These are phyloP conservation scores for Chrysoporthe austroafricana DNA, from an alignment of 2,329 filamentous ascomycete species.

Conservation along the genomic window DNA sequence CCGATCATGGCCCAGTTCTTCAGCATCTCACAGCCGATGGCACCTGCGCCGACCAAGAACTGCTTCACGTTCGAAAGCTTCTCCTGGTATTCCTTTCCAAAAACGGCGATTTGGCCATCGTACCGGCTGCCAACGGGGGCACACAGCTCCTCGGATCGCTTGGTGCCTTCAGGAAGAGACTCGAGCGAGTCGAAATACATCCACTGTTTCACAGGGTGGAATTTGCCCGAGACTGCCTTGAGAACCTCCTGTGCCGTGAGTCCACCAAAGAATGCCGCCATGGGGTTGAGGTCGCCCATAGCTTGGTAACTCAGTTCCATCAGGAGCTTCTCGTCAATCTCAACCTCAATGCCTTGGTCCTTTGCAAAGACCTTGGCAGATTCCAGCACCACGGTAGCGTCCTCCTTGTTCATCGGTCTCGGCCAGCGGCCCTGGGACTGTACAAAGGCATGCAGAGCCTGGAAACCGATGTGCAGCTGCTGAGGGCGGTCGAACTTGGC, in stretches of 20 bases:
- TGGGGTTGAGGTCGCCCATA: conserved; percentile 83
- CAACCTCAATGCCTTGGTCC: conserved; percentile 76
- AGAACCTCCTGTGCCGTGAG: conserved; percentile 92
- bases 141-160: conserved; percentile 84
- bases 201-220: conserved; percentile 93
- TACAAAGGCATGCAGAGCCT: conserved; percentile 86
- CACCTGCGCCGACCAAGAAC: conserved; percentile 94
- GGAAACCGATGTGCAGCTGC: conserved; percentile 89
- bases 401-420: conserved; percentile 79
- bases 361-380: conserved; percentile 75
- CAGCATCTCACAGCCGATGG: conserved; percentile 98
- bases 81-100: conserved; percentile 90
- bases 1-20: conserved; percentile 99
- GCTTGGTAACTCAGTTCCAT: conserved; percentile 95
- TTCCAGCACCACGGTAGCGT: conserved; percentile 77
- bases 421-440: conserved; percentile 77
- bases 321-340: conserved; percentile 90
- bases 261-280: conserved; percentile 95
- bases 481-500: conserved; percentile 96
- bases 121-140: conserved; percentile 84
- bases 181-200: conserved; percentile 99
- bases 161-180: conserved; percentile 76
- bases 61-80: conserved; percentile 89
- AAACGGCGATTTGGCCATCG: conserved; percentile 96
- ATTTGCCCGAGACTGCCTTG: conserved; percentile 97